phyloP scores from a whole-genome alignment of 2,329 filamentous ascomycete genomes.

The Xylariaceae sp. region DNA sequence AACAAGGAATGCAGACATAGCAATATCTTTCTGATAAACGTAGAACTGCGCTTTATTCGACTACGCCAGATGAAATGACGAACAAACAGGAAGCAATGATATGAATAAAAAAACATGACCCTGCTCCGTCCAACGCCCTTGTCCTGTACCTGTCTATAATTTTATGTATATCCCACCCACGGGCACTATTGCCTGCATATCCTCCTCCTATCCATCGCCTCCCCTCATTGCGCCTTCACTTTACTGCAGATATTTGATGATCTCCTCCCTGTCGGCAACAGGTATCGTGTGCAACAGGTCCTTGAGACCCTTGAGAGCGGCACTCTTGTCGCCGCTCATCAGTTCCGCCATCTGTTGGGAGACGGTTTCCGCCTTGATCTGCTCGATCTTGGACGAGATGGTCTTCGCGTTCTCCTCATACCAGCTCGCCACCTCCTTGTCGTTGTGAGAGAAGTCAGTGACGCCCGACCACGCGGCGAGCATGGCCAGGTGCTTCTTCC shows the following conservation, averaged over 20 bases:
- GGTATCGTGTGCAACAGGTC: conserved; percentile 83
- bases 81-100: too few relatives aligned
- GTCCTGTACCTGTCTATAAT: too few relatives aligned
- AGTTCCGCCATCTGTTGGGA: conserved; percentile 42
- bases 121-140: too few relatives aligned
- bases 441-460: conserved; percentile 69
- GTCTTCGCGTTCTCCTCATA: conserved; percentile 90
- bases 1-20: too few relatives aligned
- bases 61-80: too few relatives aligned
- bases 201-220: too few relatives aligned
- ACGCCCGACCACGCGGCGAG: conserved; percentile 81
- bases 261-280: conserved; percentile 78
- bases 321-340: conserved; percentile 49
- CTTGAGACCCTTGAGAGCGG: conserved; percentile 78
- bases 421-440: conserved; percentile 84
- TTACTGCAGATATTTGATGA: conserved; percentile 56
- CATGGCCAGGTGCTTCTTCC: conserved; percentile 64
- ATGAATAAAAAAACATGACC: too few relatives aligned
- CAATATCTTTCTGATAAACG: too few relatives aligned
- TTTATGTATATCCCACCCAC: too few relatives aligned
- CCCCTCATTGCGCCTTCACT: too few relatives aligned
- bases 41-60: too few relatives aligned
- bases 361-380: conserved; percentile 68
- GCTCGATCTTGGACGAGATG: conserved; percentile 78
- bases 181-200: too few relatives aligned